These are phyloP conservation scores for Chlamydomonas sphaeroides DNA, from an alignment of 139 green algal genomes.

Conservation along the genomic window DNA sequence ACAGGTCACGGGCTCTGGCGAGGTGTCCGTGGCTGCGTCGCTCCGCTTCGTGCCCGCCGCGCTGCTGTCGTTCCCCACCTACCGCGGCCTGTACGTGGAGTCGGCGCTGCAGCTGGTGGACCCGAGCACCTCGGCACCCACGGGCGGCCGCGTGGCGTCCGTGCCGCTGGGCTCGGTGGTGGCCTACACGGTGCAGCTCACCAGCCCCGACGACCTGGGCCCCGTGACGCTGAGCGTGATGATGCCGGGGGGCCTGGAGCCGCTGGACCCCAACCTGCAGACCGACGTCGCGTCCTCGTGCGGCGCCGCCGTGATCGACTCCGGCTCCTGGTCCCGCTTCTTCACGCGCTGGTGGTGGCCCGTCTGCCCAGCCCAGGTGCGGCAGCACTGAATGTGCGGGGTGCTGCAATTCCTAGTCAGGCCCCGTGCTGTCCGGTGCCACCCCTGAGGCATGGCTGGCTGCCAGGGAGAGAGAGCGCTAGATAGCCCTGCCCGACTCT, in stretches of 20 bases:
- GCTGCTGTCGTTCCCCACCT: slow-evolving; percentile 64
- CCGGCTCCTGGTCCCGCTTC: background rate
- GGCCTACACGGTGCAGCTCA: slow-evolving; percentile 65
- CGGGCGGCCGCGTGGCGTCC: slow-evolving; percentile 39
- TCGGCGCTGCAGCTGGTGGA: slow-evolving; percentile 46
- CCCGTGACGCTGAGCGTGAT: slow-evolving; percentile 57
- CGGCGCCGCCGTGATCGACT: background rate
- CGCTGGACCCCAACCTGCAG: slow-evolving; percentile 61
- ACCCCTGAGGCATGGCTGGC: too few species aligned
- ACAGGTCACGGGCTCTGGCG: slow-evolving; percentile 36
- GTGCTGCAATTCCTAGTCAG: too few species aligned
- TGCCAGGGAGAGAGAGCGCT: too few species aligned
- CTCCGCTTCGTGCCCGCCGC: slow-evolving; percentile 63
- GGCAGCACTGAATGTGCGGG: too few species aligned
- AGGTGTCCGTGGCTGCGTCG: slow-evolving; percentile 54
- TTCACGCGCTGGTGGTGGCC: slow-evolving; percentile 39
- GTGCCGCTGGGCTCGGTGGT: slow-evolving; percentile 59
- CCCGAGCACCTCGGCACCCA: slow-evolving; percentile 19
- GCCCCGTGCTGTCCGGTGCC: too few species aligned
- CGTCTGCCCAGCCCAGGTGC: slow-evolving; percentile 5
- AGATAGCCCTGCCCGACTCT: too few species aligned
- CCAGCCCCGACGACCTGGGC: slow-evolving; percentile 62
- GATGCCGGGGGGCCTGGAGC: slow-evolving; percentile 72
- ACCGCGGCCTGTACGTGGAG: slow-evolving; percentile 70
- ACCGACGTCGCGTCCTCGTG: background rate